Percentiles rank a stretch among this genome's conserved stretches.
Evolutionary conservation across 2,329 filamentous ascomycete genomes (phyloP).

Genomic region (Fusarium sp.): DNA sequence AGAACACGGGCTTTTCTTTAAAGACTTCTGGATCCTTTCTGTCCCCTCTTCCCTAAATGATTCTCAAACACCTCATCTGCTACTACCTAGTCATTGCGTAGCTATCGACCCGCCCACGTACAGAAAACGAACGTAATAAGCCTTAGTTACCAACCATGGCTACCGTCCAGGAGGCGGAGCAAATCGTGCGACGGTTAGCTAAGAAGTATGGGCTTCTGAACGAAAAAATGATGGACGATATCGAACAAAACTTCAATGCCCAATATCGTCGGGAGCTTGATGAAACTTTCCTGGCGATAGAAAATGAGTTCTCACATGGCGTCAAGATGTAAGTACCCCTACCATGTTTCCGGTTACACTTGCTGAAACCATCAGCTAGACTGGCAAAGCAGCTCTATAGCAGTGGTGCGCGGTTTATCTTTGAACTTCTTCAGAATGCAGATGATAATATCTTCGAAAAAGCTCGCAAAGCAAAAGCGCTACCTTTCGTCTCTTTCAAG

Average conservation of each 20-base stretch:
- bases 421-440: neutral
- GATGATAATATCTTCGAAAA: neutral
- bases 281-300: neutral
- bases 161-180: neutral
- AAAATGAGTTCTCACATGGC: fast-evolving
- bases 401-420: neutral
- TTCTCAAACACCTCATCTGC: neutral
- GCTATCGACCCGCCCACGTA: neutral
- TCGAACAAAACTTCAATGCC: neutral
- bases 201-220: neutral
- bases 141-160: neutral
- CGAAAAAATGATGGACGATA: neutral
- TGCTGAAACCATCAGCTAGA: neutral
- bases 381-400: neutral
- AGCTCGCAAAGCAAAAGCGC: fast-evolving
- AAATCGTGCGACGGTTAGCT: neutral
- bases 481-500: neutral
- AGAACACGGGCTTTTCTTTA: neutral
- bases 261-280: neutral
- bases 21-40: neutral
- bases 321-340: neutral
- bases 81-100: neutral
- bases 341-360: neutral
- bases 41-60: neutral
- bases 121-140: neutral